Base-by-base conservation (phyloP, 2,329 filamentous ascomycete genomes). In the Teratosphaeria viscida region DNA sequence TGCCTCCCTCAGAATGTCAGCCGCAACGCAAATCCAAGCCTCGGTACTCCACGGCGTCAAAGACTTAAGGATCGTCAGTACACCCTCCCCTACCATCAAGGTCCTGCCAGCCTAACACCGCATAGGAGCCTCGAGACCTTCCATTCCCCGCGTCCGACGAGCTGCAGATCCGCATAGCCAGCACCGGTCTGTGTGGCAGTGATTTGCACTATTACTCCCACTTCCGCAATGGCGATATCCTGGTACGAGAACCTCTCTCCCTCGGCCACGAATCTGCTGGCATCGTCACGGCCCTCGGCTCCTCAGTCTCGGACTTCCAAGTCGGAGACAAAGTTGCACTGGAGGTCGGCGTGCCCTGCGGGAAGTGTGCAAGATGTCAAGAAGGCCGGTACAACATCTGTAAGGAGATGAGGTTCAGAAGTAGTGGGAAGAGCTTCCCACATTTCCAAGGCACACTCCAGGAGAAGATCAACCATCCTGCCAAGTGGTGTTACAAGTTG, bases 311-410 rank as follows among this genome's bases (percentile, higher is more conserved):
- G 10, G 76, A 74, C 35, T 82, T 95, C 63, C 77, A 82, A 65
- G 71, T 81, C 11, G 92, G 92, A 60, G 92, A 96, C 76, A 86
- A 89, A 67, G 87, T 96, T 23, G 91, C 92, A n/a, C 79, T 97
- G 52, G 92, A 97, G 79, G 92, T 95, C 14, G 92, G 92, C 56
- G 82, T 89, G 57, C 90, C 91, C 0, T 97, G 92, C 77, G 85
- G 88, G 47, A 69, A 72, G 49, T 86, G 83, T 68, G 72, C 76
- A 26, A 73, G 81, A 57, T 86, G 83, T 68, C 73, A 75, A 52
- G 76, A 79, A 59, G 82, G 81, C 57, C 73, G 83, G 56, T 85
- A 85, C 70, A 86, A 86, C 65, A 82, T 86, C 63, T 86, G 83
- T 74, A 79, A 79, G 27, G 74, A 74, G 8, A 79, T 86, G 76